phyloP scores from a whole-genome alignment of 1,284 basidiomycete species.

The Xerocomus nothofagi region DNA sequence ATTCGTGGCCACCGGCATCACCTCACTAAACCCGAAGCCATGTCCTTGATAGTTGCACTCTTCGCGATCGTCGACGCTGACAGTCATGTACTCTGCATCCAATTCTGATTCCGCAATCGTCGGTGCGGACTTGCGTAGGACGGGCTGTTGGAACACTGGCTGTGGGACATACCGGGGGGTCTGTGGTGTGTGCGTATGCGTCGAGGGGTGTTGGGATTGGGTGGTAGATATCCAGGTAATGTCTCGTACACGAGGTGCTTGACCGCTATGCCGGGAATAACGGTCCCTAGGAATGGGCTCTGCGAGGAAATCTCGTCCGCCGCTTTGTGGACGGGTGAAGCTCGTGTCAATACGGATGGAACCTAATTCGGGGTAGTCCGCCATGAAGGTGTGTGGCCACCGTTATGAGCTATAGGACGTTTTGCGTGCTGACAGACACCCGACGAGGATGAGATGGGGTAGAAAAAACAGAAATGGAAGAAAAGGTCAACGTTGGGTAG shows the following conservation, averaged over 20 bases:
- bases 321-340: conserved; percentile 29
- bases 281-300: conserved; percentile 29
- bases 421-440: not conserved
- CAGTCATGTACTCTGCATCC: conserved; percentile 37
- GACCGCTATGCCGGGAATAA: conserved; percentile 32
- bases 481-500: conserved; percentile 3
- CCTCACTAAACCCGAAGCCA: conserved; percentile 27
- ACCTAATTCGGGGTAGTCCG: conserved; percentile 26
- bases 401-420: not conserved
- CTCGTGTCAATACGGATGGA: conserved; percentile 33
- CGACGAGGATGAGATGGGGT: conserved; percentile 1
- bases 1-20: conserved; percentile 16
- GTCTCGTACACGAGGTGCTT: conserved; percentile 29
- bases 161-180: conserved; percentile 28
- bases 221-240: conserved; percentile 33
- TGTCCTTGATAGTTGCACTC: conserved; percentile 23
- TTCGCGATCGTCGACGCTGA: conserved; percentile 31
- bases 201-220: conserved; percentile 31
- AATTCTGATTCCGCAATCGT: conserved; percentile 36
- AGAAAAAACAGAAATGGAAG: not conserved
- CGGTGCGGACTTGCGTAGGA: conserved; percentile 31
- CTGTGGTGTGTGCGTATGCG: conserved; percentile 33
- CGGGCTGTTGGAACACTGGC: conserved; percentile 25
- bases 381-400: conserved; percentile 11
- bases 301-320: conserved; percentile 27